Percentiles rank a stretch among this genome's conserved stretches.
Evolutionary conservation across 768 basidiomycete species (phyloP).

Genomic region (Pisolithus orientalis): DNA sequence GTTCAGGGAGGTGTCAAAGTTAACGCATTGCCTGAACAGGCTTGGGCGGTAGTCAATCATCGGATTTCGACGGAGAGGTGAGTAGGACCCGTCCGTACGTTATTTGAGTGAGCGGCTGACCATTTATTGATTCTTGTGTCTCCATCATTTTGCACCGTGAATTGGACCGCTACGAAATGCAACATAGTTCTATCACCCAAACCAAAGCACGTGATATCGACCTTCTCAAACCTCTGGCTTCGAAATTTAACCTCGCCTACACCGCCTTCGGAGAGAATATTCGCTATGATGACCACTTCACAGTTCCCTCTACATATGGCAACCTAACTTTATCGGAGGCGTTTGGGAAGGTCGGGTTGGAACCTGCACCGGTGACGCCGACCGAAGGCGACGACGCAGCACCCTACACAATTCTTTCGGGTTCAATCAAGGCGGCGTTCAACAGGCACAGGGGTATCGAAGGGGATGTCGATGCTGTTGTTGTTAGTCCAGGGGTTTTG

Average conservation of each 20-base stretch:
- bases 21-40: slow-evolving; percentile 76
- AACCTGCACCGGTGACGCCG: slow-evolving; percentile 65
- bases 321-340: slow-evolving; percentile 45
- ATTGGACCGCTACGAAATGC: not conserved
- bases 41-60: slow-evolving; percentile 65
- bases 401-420: slow-evolving; percentile 49
- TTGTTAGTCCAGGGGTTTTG: slow-evolving; percentile 49
- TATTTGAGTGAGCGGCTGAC: too few species aligned
- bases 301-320: slow-evolving; percentile 33
- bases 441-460: slow-evolving; percentile 37
- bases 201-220: slow-evolving; percentile 38
- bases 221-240: slow-evolving; percentile 40
- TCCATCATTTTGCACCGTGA: too few species aligned
- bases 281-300: slow-evolving; percentile 15
- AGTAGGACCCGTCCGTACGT: slow-evolving; percentile 2
- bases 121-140: not conserved
- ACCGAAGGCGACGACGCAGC: slow-evolving; percentile 19
- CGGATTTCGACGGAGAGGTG: slow-evolving; percentile 60
- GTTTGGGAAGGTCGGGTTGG: slow-evolving; percentile 39
- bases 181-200: slow-evolving; percentile 32
- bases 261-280: slow-evolving; percentile 46
- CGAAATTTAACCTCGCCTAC: slow-evolving; percentile 51
- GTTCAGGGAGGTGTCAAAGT: slow-evolving; percentile 63
- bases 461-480: slow-evolving; percentile 29
- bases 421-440: slow-evolving; percentile 59